Evolutionary conservation across 257 asterid genomes (phyloP), one percentile per base, ranked within the genome.

Genomic region (Penstemon newberryi): DNA sequence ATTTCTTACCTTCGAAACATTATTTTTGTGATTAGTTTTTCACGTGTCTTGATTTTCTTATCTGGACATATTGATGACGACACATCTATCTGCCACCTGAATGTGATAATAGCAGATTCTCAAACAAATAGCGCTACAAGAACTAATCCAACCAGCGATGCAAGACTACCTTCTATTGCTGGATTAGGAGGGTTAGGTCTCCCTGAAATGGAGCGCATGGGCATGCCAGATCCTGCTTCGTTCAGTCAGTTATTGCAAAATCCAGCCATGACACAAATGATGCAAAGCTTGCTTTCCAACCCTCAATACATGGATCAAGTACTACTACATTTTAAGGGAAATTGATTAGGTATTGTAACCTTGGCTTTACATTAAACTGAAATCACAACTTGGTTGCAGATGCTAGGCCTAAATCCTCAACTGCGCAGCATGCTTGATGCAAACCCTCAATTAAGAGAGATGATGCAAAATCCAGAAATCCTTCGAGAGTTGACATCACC

Each of bases 391-490:
- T 76, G 56, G 57, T 75, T 72, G 66, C 77, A 85, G 91, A 75
- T 83, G 47, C 60, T 80, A 8, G 78, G 76, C 63, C 57, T 54
- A 43, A 86, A 69, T 70, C 85, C 86, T 56, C 88, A 77, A 60
- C 71, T 84, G 9, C 83, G 80, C 12, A 33, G 71, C 65, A 73
- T 84, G 86, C 74, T 87, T 38, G 94, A 83, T 66, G 52, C 38
- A 67, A 87, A 84, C 61, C 90, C 90, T 56, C 90, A 82, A 56
- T 69, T 87, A n/a, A 75, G 84, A 69, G 91, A 84, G 65, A 79
- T 82, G 84, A 79, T 82, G 83, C 94, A 81, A 74, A 87, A 84
- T 66, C 90, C 91, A 3, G 94, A 87, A 57, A 39, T 83, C 57
- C 70, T 86, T 60, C 76, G 83, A 18, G 77, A 80, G 56, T 64